Percentiles rank a stretch among this genome's conserved stretches.
phyloP scores from a whole-genome alignment of 75 land plant genomes.

The Pinus albicaulis region DNA sequence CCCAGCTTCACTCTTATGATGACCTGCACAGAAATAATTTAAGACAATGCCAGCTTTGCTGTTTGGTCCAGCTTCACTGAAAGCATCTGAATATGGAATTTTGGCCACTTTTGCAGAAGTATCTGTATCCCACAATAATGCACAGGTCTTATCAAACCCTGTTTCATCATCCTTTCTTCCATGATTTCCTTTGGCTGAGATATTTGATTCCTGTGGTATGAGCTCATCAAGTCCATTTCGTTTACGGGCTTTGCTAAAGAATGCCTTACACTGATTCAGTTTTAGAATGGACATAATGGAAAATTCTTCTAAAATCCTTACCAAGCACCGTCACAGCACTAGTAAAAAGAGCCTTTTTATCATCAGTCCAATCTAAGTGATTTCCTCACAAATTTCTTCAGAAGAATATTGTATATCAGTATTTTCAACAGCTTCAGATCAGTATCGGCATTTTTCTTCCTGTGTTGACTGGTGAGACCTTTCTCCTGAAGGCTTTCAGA shows the following conservation, averaged over 20 bases:
- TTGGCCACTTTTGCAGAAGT: not conserved
- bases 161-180: not conserved
- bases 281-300: conserved; percentile 53
- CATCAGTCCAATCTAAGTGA: conserved; percentile 84
- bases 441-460: conserved; percentile 8
- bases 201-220: not conserved
- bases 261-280: conserved; percentile 13
- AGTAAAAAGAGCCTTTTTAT: conserved; percentile 66
- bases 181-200: not conserved
- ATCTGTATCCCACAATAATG: not conserved
- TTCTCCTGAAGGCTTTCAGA: conserved; percentile 24
- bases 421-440: conserved; percentile 34
- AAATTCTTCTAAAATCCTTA: conserved; percentile 73
- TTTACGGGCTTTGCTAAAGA: conserved; percentile 11
- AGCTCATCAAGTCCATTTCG: conserved; percentile 7
- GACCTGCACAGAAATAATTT: not conserved
- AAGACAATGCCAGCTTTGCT: not conserved
- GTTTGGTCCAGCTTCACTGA: not conserved
- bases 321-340: conserved; percentile 71
- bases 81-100: not conserved
- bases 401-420: conserved; percentile 47
- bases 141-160: not conserved
- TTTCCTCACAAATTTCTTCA: conserved; percentile 53
- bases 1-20: not conserved
- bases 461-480: conserved; percentile 12